Conservation (phyloP, 139 green algal genomes). For the Volvox reticuliferus region DNA sequence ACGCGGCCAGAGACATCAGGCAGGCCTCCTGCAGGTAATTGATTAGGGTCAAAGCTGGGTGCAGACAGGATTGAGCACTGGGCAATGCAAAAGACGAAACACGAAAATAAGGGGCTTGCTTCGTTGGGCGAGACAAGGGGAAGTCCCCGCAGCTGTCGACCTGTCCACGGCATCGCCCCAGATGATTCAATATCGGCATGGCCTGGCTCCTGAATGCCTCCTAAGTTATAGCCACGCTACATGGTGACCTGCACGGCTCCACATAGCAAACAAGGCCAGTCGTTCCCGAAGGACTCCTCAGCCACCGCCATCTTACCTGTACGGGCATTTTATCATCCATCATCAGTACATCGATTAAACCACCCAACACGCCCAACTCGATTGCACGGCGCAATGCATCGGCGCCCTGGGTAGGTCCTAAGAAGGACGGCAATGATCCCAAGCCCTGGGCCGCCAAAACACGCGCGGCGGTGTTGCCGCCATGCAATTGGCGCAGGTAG, state of each 20-base stretch:
- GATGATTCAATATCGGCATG: not conserved
- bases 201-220: not conserved
- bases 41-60: not conserved
- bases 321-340: not conserved
- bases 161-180: not conserved
- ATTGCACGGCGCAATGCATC: not conserved
- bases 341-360: not conserved
- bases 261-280: not conserved
- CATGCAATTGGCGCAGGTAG: slow-evolving; percentile 40
- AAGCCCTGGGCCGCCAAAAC: slow-evolving; percentile 24
- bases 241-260: no score
- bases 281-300: not conserved
- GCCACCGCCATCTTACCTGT: slow-evolving; percentile 2
- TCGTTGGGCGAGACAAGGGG: not conserved
- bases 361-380: slow-evolving; percentile 14
- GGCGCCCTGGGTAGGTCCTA: not conserved
- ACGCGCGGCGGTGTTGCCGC: not conserved
- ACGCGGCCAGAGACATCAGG: slow-evolving; percentile 13
- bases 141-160: not conserved
- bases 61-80: not conserved
- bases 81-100: not conserved
- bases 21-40: slow-evolving; percentile 29
- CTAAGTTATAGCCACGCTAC: no score
- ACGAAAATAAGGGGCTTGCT: not conserved
- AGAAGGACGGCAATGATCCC: slow-evolving; percentile 29